Base-by-base conservation (phyloP, 169 alveolate species). In the Plasmodium vivax region DNA sequence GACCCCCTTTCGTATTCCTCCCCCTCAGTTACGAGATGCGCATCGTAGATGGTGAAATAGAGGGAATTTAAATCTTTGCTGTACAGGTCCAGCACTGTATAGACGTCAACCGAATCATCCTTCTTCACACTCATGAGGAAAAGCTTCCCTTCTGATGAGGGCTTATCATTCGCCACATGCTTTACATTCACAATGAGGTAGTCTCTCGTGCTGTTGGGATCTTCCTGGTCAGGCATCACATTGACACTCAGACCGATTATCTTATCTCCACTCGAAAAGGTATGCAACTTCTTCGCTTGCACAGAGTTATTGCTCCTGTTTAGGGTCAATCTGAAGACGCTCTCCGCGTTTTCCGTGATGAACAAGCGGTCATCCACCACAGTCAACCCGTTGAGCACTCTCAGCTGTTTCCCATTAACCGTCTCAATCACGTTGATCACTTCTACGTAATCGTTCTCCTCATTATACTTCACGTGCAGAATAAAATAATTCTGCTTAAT, bases 301-400 rank as follows among this genome's bases (percentile, higher is more conserved):
- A 72, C 73, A 38, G 41, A 43, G 36, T 34, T 58, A 0, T 90
- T 82, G 9, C 6, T 58, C 45, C 91, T 82, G 68, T 79, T 51
- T 38, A 90, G 32, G 30, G 43, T 41, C 6, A 62, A 38, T 45
- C 75, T 58, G 2, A 41, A 41, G 1, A 90, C 36, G 19, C 19
- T 43, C 38, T 90, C 92, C 30, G 94, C 82, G 68, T 90, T 90
- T 3, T 90, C 94, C 0, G 84, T 38, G 27, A 90, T 36, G 73
- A 80, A 90, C 73, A 90, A 43, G 6, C 47, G 47, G 23, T 79
- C 38, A 3, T 68, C 82, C 0, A 82, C 45, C 2, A 90, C 19
- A 41, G 79, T 54, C 1, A 90, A 27, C 16, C 68, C 83, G 19
- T 90, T 90, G 3, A 90, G 9, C 19, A 90, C 83, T 8, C 51